Conservation (phyloP, 495 filamentous ascomycete genomes). For the Physcia stellaris region DNA sequence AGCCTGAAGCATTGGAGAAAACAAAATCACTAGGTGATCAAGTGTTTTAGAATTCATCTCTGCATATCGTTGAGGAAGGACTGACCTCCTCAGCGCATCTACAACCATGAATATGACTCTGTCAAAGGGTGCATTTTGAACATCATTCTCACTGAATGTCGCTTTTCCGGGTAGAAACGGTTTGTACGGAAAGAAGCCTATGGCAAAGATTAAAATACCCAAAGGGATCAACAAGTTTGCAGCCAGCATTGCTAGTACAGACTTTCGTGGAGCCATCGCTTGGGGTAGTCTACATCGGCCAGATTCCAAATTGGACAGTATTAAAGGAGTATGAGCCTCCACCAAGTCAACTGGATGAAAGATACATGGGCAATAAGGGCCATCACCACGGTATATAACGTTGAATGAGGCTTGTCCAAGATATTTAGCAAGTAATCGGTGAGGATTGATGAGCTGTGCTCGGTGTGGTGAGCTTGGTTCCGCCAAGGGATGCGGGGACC, state of each 20-base stretch:
- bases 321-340: too few species aligned
- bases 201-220: slow-evolving; percentile 69
- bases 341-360: too few species aligned
- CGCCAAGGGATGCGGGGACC: too few species aligned
- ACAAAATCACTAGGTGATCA: slow-evolving; percentile 71
- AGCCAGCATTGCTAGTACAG: slow-evolving; percentile 30
- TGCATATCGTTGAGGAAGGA: slow-evolving; percentile 3
- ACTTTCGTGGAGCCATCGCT: too few species aligned
- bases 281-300: too few species aligned
- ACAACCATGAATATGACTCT: slow-evolving; percentile 95
- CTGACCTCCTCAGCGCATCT: slow-evolving; percentile 81
- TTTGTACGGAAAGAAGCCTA: slow-evolving; percentile 96
- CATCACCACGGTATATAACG: too few species aligned
- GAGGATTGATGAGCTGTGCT: too few species aligned
- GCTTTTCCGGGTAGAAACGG: slow-evolving; percentile 78
- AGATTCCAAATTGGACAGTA: too few species aligned
- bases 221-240: slow-evolving; percentile 66
- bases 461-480: too few species aligned
- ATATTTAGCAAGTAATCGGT: too few species aligned
- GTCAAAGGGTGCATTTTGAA: slow-evolving; percentile 58
- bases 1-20: slow-evolving; percentile 66
- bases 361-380: too few species aligned
- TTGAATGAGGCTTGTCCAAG: too few species aligned
- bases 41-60: slow-evolving; percentile 8
- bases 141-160: slow-evolving; percentile 31